phyloP scores from a whole-genome alignment of 73 alveolate genomes.

The Paramecium biaurelia region DNA sequence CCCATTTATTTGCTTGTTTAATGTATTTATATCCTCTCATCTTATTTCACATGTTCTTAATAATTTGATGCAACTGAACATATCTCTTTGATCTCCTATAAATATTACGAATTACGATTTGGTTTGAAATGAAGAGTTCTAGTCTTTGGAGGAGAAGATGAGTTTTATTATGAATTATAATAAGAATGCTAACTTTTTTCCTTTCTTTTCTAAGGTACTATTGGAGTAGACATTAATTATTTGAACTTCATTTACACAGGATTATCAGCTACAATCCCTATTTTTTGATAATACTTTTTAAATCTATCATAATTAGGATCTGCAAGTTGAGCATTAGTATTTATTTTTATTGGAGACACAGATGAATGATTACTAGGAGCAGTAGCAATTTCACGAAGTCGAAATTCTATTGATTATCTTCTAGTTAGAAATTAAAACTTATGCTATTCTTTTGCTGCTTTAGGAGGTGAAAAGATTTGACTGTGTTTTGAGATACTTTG shows the following conservation, averaged over 20 bases:
- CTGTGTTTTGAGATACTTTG: not conserved
- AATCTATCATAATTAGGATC: conserved; percentile 19
- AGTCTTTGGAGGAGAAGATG: not conserved
- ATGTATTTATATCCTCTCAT: not conserved
- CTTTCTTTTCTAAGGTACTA: not conserved
- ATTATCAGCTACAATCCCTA: not conserved
- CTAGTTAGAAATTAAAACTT: conserved; percentile 12
- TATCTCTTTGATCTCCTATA: not conserved
- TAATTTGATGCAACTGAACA: not conserved
- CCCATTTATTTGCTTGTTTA: not conserved
- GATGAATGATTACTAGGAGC: conserved; percentile 38
- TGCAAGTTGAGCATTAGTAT: not conserved
- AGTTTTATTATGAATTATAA: not conserved
- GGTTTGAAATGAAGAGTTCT: not conserved
- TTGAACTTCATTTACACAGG: not conserved
- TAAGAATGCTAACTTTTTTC: not conserved
- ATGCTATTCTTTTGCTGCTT: not conserved
- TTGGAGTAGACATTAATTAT: not conserved
- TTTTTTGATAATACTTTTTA: not conserved
- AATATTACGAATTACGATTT: not conserved
- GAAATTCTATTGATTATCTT: conserved; percentile 43
- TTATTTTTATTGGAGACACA: not conserved
- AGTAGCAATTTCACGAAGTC: not conserved
- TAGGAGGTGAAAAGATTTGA: not conserved
- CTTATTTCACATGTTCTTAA: not conserved